Conservation (phyloP, 1,284 basidiomycete genomes). For the Leccinum fallax region DNA sequence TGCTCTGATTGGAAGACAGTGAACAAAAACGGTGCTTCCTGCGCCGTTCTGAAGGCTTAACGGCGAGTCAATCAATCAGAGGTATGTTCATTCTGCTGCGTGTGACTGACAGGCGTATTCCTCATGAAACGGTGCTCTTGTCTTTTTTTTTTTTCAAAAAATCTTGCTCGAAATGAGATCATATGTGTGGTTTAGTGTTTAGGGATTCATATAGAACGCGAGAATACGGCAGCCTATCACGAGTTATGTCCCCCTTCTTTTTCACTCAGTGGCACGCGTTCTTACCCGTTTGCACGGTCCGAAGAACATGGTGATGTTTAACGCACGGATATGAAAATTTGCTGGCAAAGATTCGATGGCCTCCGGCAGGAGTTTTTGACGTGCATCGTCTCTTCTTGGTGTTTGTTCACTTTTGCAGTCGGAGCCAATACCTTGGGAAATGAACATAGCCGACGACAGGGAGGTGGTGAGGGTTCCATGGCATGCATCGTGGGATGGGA, state of each 20-base stretch:
- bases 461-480: neutral
- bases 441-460: neutral
- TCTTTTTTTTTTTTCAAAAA: constrained; percentile 13
- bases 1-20: constrained; percentile 1
- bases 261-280: neutral
- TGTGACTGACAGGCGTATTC: constrained; percentile 13
- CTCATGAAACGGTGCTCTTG: constrained; percentile 8
- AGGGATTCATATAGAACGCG: constrained; percentile 5
- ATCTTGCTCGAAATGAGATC: constrained; percentile 19
- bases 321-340: constrained; percentile 2
- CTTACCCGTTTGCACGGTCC: neutral
- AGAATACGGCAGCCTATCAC: constrained; percentile 14
- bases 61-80: neutral
- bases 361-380: constrained; percentile 1
- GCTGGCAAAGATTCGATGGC: neutral
- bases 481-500: neutral
- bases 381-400: neutral
- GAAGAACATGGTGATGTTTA: constrained; percentile 2
- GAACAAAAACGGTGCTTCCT: constrained; percentile 1
- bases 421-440: neutral
- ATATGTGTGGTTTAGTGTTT: constrained; percentile 5
- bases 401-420: neutral
- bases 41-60: neutral
- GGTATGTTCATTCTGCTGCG: constrained; percentile 3
- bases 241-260: neutral